phyloP scores from a whole-genome alignment of 805 yeast genomes.

The Blastobotrys parvus region DNA sequence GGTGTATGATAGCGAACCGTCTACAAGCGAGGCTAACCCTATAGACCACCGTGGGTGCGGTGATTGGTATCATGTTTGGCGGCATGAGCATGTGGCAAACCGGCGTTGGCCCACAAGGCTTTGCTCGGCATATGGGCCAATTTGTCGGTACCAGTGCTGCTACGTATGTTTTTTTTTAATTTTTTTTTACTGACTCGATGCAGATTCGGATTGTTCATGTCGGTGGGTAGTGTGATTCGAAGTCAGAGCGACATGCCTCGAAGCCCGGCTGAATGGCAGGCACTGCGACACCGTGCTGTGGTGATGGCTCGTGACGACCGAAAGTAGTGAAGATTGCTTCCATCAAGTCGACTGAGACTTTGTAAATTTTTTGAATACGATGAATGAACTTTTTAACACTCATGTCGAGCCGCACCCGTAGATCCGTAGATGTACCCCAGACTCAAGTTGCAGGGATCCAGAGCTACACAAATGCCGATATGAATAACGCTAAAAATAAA shows the following conservation, averaged over 20 bases:
- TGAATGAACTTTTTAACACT: no score
- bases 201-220: conserved; percentile 59
- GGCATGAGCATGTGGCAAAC: conserved; percentile 82
- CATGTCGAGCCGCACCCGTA: no score
- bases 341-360: no score
- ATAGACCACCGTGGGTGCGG: conserved; percentile 73
- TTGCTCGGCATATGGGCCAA: conserved; percentile 92
- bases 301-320: no score
- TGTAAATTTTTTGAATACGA: no score
- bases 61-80: conserved; percentile 86
- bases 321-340: no score
- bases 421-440: no score
- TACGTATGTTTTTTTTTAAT: conserved; percentile 52
- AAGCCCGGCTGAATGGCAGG: conserved; percentile 22
- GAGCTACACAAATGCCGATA: no score
- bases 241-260: conserved; percentile 24
- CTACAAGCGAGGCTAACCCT: neutral
- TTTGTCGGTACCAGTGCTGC: conserved; percentile 95
- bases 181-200: neutral
- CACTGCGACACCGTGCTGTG: conserved; percentile 17
- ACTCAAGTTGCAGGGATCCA: no score
- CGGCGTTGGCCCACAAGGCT: conserved; percentile 98
- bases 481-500: no score
- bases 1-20: conserved; percentile 43
- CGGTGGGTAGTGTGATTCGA: conserved; percentile 65